These are phyloP conservation scores for Cochlearia excelsa DNA, from an alignment of 345 rosid genomes.

Conservation along the genomic window DNA sequence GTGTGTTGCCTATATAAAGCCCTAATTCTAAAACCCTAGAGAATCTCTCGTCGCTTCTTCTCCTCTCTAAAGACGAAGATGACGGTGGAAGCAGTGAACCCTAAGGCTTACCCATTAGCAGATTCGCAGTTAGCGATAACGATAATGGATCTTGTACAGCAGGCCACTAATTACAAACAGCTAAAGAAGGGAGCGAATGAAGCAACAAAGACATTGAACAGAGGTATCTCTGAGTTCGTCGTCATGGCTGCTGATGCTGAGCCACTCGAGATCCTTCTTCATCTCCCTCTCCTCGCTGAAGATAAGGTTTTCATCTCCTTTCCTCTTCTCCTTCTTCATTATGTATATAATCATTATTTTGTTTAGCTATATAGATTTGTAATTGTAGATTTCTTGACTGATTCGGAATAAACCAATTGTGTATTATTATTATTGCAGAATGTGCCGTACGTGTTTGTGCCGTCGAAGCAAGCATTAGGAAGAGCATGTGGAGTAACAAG, in stretches of 20 bases:
- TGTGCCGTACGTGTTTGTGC: slow-evolving; percentile 92
- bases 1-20: slow-evolving; percentile 9
- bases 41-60: not conserved
- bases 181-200: slow-evolving; percentile 47
- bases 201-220: slow-evolving; percentile 87
- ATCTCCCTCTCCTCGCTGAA: slow-evolving; percentile 69
- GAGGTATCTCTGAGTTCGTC: slow-evolving; percentile 85
- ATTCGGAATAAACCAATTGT: too few relatives aligned
- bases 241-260: slow-evolving; percentile 78
- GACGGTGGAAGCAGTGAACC: slow-evolving; percentile 73
- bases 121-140: slow-evolving; percentile 63
- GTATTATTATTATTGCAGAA: slow-evolving; percentile 44
- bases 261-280: slow-evolving; percentile 83
- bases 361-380: too few relatives aligned
- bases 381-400: too few relatives aligned
- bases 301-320: slow-evolving; percentile 47
- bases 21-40: slow-evolving; percentile 30
- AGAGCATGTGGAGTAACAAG: slow-evolving; percentile 77
- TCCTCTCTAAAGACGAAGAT: slow-evolving; percentile 8
- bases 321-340: not conserved
- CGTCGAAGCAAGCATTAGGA: slow-evolving; percentile 42
- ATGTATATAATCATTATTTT: too few relatives aligned
- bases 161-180: slow-evolving; percentile 76
- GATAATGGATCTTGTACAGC: slow-evolving; percentile 76
- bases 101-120: slow-evolving; percentile 84